Percentiles rank a stretch among this genome's conserved stretches.
Conservation (phyloP, 805 yeast species). For the Ogataea pignaliae region DNA sequence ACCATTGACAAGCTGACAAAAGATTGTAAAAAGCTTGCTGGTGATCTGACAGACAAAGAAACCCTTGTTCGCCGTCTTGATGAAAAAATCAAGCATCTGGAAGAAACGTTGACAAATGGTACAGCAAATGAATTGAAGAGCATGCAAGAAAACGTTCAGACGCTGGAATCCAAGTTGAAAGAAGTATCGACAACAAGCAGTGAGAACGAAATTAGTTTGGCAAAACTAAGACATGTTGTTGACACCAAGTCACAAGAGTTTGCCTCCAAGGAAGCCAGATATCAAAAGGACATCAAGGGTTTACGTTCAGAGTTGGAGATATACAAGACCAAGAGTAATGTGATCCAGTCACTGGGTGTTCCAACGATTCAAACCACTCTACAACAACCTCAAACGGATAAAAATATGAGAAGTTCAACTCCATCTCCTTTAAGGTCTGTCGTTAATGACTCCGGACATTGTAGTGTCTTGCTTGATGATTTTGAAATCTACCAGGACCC, state of each 20-base stretch:
- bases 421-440: conserved; percentile 2
- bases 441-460: too few species aligned
- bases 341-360: conserved; percentile 8
- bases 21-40: neutral
- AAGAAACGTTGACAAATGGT: too few species aligned
- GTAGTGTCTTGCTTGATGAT: conserved; percentile 7
- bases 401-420: neutral
- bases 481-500: conserved; percentile 4
- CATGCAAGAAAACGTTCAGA: too few species aligned
- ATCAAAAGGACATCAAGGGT: conserved; percentile 10
- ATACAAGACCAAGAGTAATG: conserved; percentile 13
- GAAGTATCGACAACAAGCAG: neutral
- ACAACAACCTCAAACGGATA: too few species aligned
- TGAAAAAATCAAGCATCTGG: conserved; percentile 3
- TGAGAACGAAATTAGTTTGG: neutral
- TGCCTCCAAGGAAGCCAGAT: conserved; percentile 7
- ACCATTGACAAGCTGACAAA: neutral
- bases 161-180: too few species aligned
- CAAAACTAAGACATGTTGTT: neutral
- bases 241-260: conserved; percentile 2
- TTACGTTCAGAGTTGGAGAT: conserved; percentile 15
- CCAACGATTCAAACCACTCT: too few species aligned
- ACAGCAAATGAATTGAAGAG: too few species aligned
- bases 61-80: neutral
- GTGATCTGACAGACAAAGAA: conserved; percentile 1